Conservation (phyloP, 2,329 filamentous ascomycete genomes). For the Onygenales sp. region DNA sequence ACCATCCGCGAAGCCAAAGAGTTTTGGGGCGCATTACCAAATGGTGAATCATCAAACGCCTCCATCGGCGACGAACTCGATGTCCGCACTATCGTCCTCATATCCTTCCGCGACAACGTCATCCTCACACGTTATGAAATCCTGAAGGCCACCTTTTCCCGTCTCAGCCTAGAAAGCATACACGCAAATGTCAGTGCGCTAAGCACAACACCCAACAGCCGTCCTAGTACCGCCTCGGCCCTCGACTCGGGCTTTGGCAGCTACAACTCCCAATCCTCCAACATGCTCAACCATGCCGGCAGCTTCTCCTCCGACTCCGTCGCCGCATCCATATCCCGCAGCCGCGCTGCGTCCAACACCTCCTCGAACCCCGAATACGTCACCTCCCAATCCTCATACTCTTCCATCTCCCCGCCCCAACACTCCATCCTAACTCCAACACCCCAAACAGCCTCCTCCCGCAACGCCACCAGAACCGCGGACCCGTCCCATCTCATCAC, state of each 20-base stretch:
- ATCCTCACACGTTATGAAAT: constrained; percentile 83
- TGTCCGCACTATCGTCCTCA: constrained; percentile 77
- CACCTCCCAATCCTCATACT: constrained; percentile 34
- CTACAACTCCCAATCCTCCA: constrained; percentile 71
- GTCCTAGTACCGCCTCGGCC: constrained; percentile 65
- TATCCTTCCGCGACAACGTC: constrained; percentile 78
- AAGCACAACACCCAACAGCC: constrained; percentile 31
- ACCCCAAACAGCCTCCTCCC: not conserved
- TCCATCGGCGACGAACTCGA: constrained; percentile 58
- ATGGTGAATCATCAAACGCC: constrained; percentile 27
- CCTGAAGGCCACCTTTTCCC: constrained; percentile 81
- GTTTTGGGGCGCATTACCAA: constrained; percentile 72
- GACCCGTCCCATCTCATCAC: constrained; percentile 64
- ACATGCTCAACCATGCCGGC: constrained; percentile 61
- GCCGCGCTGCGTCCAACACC: constrained; percentile 62
- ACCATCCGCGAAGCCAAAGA: constrained; percentile 69
- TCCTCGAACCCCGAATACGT: constrained; percentile 41
- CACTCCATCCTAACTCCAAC: constrained; percentile 16
- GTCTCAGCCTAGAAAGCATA: constrained; percentile 75
- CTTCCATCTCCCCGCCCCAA: constrained; percentile 29
- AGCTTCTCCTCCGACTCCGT: constrained; percentile 42
- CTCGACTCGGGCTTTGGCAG: constrained; percentile 62
- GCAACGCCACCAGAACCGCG: constrained; percentile 8
- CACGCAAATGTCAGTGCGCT: constrained; percentile 39
- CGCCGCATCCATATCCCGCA: constrained; percentile 49